Evolutionary conservation across 305 asterid genomes (phyloP).

Genomic region (Fraxinus albicans): DNA sequence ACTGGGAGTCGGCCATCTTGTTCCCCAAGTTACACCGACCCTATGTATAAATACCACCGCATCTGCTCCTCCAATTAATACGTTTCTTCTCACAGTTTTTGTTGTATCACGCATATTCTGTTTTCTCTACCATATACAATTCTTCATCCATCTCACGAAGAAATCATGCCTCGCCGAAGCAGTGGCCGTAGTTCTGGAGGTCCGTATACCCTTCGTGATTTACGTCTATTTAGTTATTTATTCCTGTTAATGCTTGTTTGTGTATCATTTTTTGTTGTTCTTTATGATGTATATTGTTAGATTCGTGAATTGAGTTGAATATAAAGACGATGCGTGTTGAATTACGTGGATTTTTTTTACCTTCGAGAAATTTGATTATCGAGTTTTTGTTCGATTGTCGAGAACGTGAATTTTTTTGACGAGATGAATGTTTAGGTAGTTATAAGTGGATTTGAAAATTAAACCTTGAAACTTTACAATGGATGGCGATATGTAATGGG

Average conservation of each 20-base stretch:
- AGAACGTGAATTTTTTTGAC: neutral
- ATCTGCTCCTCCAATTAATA: neutral
- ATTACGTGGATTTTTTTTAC: neutral
- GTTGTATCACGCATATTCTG: neutral
- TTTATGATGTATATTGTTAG: neutral
- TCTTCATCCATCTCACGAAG: neutral
- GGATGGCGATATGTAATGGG: too few species aligned
- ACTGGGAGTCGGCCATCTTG: neutral
- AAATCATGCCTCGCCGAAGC: conserved; percentile 18
- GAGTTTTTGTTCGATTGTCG: neutral
- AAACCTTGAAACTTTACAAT: neutral
- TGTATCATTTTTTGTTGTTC: neutral
- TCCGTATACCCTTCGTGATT: neutral
- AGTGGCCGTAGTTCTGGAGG: conserved; percentile 20
- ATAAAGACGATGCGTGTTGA: neutral
- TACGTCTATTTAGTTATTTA: neutral
- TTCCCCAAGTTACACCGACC: neutral
- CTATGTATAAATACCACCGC: neutral
- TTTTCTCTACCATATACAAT: neutral
- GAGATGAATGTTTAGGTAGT: neutral
- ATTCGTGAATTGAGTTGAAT: neutral
- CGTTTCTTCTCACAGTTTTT: neutral
- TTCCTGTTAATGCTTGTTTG: neutral
- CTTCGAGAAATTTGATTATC: neutral
- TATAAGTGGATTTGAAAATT: neutral